A percentile compares a stretch with the other conserved stretches of the same genome.
Evolutionary conservation across 805 yeast genomes (phyloP).

Genomic region (Yamadazyma sp.): DNA sequence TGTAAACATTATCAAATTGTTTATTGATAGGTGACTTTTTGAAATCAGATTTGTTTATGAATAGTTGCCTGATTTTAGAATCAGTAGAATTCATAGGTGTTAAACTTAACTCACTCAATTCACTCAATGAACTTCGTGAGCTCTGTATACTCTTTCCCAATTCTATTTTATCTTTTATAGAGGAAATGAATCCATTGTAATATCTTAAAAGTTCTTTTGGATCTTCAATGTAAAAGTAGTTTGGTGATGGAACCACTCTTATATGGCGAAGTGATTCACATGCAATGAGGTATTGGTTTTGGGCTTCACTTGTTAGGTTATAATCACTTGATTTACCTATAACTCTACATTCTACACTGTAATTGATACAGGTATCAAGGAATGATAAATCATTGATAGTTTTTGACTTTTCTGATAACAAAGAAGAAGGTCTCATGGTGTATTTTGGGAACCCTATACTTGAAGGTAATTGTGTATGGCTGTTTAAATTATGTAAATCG

Average conservation of each 20-base stretch:
- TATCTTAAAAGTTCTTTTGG: slow-evolving; percentile 19
- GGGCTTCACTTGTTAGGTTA: slow-evolving; percentile 14
- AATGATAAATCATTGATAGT: slow-evolving; percentile 32
- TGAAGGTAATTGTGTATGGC: slow-evolving; percentile 37
- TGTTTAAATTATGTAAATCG: slow-evolving; percentile 29
- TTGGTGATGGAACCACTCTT: slow-evolving; percentile 32
- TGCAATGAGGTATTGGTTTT: slow-evolving; percentile 37
- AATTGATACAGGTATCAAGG: slow-evolving; percentile 32
- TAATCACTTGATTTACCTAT: slow-evolving; percentile 40
- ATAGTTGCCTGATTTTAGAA: slow-evolving; percentile 25
- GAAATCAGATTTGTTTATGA: slow-evolving; percentile 19
- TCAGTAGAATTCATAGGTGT: slow-evolving; percentile 22
- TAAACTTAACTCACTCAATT: slow-evolving; percentile 5
- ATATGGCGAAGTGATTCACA: slow-evolving; percentile 30
- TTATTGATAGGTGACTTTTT: slow-evolving; percentile 16
- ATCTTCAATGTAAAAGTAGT: slow-evolving; percentile 14
- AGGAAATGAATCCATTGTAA: slow-evolving; percentile 33
- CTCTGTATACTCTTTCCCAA: slow-evolving; percentile 7
- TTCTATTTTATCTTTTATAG: slow-evolving; percentile 19
- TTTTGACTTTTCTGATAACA: slow-evolving; percentile 20
- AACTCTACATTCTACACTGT: slow-evolving; percentile 38
- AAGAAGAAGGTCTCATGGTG: slow-evolving; percentile 20
- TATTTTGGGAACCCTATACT: slow-evolving; percentile 32
- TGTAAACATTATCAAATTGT: slow-evolving; percentile 19
- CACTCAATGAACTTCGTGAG: not conserved